Conservation (phyloP, 495 filamentous ascomycete genomes). For the Podospora didyma region DNA sequence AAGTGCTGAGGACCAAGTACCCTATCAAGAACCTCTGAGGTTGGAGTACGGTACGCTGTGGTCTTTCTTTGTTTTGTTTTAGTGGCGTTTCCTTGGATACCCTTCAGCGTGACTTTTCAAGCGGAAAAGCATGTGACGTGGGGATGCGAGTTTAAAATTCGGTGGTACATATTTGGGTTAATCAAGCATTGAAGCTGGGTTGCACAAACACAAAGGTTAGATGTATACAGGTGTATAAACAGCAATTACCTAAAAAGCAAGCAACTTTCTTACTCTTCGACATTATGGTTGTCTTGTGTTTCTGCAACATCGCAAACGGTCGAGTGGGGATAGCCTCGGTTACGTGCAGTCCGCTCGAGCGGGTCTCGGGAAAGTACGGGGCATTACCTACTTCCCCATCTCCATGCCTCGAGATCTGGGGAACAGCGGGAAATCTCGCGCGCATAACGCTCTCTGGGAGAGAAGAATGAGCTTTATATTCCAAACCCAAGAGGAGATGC, state of each 20-base stretch:
- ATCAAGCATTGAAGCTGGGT: too few relatives aligned
- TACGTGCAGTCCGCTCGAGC: neutral
- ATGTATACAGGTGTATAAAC: too few relatives aligned
- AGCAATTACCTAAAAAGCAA: too few relatives aligned
- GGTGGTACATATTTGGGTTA: too few relatives aligned
- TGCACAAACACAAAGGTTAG: too few relatives aligned
- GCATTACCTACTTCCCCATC: neutral
- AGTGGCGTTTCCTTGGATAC: neutral
- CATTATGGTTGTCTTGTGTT: too few relatives aligned
- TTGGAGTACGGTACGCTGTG: neutral
- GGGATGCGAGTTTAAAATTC: too few relatives aligned
- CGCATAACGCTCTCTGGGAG: neutral
- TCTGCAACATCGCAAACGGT: too few relatives aligned
- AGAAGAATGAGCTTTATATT: neutral
- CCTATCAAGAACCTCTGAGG: slow-evolving; percentile 35
- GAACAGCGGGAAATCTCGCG: neutral
- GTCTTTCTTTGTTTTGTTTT: neutral
- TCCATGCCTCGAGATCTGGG: neutral
- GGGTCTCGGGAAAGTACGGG: slow-evolving; percentile 9
- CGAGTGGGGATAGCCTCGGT: neutral
- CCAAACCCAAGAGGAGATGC: neutral
- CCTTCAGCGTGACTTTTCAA: too few relatives aligned
- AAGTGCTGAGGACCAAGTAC: slow-evolving; percentile 42
- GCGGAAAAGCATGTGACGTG: too few relatives aligned
- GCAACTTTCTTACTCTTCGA: too few relatives aligned